Percentiles rank a stretch among this genome's conserved stretches.
These are phyloP conservation scores for Phylloporus rhodoxanthus DNA, from an alignment of 768 basidiomycete species.

Conservation along the genomic window DNA sequence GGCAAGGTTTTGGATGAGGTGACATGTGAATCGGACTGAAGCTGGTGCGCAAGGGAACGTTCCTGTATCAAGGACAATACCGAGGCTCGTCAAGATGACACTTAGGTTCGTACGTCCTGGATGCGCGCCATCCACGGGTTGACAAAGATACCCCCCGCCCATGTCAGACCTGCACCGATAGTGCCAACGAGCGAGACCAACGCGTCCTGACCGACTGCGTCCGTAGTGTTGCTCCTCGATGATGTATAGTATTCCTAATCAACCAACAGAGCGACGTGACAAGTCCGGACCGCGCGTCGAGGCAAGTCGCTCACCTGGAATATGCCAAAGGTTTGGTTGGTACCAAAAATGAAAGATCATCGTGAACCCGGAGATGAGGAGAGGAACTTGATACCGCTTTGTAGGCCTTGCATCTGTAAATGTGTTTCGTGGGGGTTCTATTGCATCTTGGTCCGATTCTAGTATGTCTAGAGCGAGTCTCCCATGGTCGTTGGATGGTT, in stretches of 20 bases:
- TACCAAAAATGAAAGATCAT: constrained; percentile 1
- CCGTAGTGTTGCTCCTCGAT: background rate
- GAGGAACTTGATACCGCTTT: background rate
- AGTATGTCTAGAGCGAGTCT: background rate
- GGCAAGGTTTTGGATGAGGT: background rate
- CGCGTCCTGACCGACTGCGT: constrained; percentile 1
- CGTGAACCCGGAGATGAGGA: background rate
- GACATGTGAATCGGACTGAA: background rate
- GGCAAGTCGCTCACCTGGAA: background rate
- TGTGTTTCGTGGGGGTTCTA: background rate
- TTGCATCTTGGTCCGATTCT: background rate
- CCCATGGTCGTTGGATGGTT: too few relatives aligned
- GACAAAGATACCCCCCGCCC: background rate
- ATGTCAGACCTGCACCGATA: constrained; percentile 1
- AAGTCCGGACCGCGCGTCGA: background rate
- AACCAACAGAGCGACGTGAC: background rate
- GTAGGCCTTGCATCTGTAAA: background rate
- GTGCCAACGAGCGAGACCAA: constrained; percentile 2
- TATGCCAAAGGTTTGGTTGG: background rate
- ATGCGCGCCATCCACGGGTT: constrained; percentile 1
- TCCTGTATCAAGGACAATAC: background rate
- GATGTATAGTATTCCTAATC: constrained; percentile 3
- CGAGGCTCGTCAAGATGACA: background rate
- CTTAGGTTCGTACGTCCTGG: background rate
- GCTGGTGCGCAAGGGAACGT: background rate